phyloP scores from a whole-genome alignment of 2,329 filamentous ascomycete genomes.

The Monosporascus sp. region DNA sequence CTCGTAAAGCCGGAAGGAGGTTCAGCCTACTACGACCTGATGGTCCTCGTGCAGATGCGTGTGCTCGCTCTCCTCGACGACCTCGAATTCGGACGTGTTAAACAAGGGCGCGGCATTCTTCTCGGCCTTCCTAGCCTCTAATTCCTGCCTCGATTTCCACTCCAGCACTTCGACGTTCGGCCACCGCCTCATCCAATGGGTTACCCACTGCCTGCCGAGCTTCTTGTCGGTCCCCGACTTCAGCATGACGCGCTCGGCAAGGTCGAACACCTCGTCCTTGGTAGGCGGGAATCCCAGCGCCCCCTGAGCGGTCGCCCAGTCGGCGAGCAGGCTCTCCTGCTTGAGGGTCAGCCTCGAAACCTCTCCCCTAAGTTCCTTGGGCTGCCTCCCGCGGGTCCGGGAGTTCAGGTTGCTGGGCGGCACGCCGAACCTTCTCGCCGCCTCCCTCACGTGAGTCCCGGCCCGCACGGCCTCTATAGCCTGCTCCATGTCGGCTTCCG shows the following conservation, averaged over 20 bases:
- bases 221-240: slow-evolving; percentile 12
- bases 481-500: slow-evolving; percentile 15
- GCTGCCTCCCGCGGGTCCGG: slow-evolving; percentile 11
- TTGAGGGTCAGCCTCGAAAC: slow-evolving; percentile 14
- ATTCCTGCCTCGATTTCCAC: slow-evolving; percentile 8
- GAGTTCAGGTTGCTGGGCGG: slow-evolving; percentile 19
- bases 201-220: slow-evolving; percentile 23
- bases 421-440: slow-evolving; percentile 17
- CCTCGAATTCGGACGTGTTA: not conserved
- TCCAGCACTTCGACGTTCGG: slow-evolving; percentile 15
- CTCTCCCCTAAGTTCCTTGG: slow-evolving; percentile 14
- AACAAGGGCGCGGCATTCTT: not conserved
- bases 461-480: slow-evolving; percentile 13
- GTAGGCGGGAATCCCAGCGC: slow-evolving; percentile 18
- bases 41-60: not conserved
- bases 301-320: slow-evolving; percentile 18
- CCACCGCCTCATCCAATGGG: slow-evolving; percentile 19
- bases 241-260: slow-evolving; percentile 15
- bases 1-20: not conserved
- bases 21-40: not conserved
- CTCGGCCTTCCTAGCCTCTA: not conserved
- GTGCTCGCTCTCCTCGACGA: not conserved
- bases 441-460: slow-evolving; percentile 10
- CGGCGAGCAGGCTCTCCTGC: slow-evolving; percentile 19
- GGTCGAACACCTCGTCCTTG: slow-evolving; percentile 18